Evolutionary conservation across 2,329 filamentous ascomycete species (phyloP), one percentile per base, ranked within the genome.

Genomic region (Aspergillus brunneoviolaceus): DNA sequence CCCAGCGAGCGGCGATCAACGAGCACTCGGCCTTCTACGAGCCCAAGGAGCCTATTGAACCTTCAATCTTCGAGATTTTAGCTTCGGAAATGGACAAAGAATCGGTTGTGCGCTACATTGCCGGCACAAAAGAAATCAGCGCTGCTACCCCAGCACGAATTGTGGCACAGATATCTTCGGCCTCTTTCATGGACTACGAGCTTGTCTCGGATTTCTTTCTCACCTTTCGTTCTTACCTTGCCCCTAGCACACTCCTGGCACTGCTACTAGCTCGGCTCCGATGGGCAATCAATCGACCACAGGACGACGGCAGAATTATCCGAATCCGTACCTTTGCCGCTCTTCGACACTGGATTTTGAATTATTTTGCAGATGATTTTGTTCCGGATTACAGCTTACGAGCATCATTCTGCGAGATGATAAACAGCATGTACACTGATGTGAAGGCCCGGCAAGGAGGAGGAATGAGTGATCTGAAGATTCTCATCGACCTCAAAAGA

Each of bases 341-440:
- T 7, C 83, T 98, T 49, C 87, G 95, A 59, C 95, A 99, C 76
- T 99, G 95, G 95, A 93, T 98, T 59, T 79, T 99, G 63, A 99
- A 99, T 74, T 99, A 99, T 76, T 99, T 98, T 67, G 84, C 91
- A 58, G 95, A 99, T 72, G 95, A 99, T 72, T 99, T 96, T 73
- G 86, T 96, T 47, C 77, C 89, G 25, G 87, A 93, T 71, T 88
- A 89, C 70, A 80, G 85, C 49, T 81, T 98, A 33, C 88, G 94
- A 9, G 80, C 85, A 5, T 85, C 86, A 16, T 97, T 97, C 72
- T 97, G 94, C 76, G 82, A 87, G 33, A 82, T 92, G 9, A 82
- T 97, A 60, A 97, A 98, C 73, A 72, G 74, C 25, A 72, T 89
- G 57, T 84, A 85, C 59, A 71, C 75, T 31, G 77, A 82, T 58